Conservation (phyloP, 2,329 filamentous ascomycete genomes). For the Fusarium lyarnte region DNA sequence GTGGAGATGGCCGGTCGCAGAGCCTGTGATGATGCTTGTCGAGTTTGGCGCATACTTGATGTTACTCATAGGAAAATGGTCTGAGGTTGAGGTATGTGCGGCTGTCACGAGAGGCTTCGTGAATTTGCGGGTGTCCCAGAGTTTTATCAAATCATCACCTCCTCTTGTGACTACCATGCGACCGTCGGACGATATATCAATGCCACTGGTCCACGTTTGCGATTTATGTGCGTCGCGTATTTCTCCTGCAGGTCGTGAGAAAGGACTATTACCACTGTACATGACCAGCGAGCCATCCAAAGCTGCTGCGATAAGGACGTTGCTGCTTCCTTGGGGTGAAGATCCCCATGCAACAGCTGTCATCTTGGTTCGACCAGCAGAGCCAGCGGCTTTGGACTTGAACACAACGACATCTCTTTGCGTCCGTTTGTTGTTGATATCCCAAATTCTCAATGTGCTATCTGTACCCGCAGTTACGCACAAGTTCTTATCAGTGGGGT, state of each 20-base stretch:
- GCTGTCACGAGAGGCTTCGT: constrained; percentile 86
- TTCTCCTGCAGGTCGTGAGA: constrained; percentile 81
- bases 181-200: constrained; percentile 92
- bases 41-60: constrained; percentile 90
- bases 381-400: constrained; percentile 89
- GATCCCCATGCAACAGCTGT: constrained; percentile 90
- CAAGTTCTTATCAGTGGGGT: constrained; percentile 83
- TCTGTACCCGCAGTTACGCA: constrained; percentile 94
- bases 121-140: constrained; percentile 98
- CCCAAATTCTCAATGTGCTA: constrained; percentile 96
- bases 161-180: constrained; percentile 90
- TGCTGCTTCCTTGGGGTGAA: constrained; percentile 78
- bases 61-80: constrained; percentile 83
- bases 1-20: constrained; percentile 84
- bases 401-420: constrained; percentile 96
- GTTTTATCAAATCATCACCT: constrained; percentile 90
- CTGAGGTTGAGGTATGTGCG: constrained; percentile 82
- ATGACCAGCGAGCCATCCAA: constrained; percentile 91
- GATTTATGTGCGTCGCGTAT: constrained; percentile 83
- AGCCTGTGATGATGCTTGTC: constrained; percentile 88
- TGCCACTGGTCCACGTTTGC: constrained; percentile 89
- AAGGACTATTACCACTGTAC: constrained; percentile 91
- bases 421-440: constrained; percentile 87
- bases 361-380: constrained; percentile 91
- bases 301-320: constrained; percentile 82